A percentile compares a stretch with the other conserved stretches of the same genome.
These are phyloP conservation scores for Aspergillus viridinutans DNA, from an alignment of 2,329 filamentous ascomycete species.

Conservation along the genomic window DNA sequence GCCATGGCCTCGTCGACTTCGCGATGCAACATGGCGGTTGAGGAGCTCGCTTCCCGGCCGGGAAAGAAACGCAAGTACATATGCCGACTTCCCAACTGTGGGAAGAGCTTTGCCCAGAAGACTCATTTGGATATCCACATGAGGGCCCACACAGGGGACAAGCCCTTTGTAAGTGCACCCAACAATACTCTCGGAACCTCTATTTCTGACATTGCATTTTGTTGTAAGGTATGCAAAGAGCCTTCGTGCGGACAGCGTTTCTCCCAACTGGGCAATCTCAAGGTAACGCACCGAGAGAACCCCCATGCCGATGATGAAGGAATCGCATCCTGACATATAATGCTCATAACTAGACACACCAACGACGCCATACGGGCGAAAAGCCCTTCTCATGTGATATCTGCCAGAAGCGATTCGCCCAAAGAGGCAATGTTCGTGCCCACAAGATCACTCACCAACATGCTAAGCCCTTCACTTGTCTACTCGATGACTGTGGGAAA, in stretches of 20 bases:
- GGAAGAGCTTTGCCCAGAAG: constrained; percentile 82
- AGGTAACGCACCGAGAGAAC: constrained; percentile 48
- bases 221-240: constrained; percentile 60
- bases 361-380: constrained; percentile 81
- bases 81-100: constrained; percentile 70
- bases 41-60: constrained; percentile 33
- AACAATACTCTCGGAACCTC: not conserved
- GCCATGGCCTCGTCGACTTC: constrained; percentile 16
- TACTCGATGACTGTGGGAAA: constrained; percentile 78
- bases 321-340: not conserved
- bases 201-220: constrained; percentile 2
- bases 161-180: constrained; percentile 71
- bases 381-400: constrained; percentile 75
- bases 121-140: constrained; percentile 90
- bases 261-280: constrained; percentile 85
- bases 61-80: constrained; percentile 60
- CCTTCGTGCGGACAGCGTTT: constrained; percentile 73
- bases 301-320: not conserved
- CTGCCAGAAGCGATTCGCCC: constrained; percentile 78
- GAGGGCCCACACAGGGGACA: constrained; percentile 81
- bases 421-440: constrained; percentile 78
- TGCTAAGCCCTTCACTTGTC: constrained; percentile 75
- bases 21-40: constrained; percentile 22
- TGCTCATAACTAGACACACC: constrained; percentile 63
- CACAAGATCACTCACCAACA: constrained; percentile 78